Base-by-base conservation (phyloP, 1,284 basidiomycete genomes). In the Boletus semigastroideus region DNA sequence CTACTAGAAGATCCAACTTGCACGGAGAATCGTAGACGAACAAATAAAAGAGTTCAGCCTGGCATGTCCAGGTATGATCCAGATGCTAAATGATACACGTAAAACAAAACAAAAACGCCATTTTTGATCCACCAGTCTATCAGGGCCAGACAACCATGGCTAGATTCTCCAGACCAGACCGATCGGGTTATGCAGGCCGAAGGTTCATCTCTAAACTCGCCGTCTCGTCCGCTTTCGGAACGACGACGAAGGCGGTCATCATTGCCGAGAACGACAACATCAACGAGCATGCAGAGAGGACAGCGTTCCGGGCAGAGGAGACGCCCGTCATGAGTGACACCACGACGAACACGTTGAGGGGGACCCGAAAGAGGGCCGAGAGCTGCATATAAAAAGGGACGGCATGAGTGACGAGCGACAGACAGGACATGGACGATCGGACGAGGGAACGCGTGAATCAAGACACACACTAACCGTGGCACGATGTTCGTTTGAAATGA, bases 321-420 rank as follows among this genome's bases (percentile, higher is more conserved):
- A 86, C 82, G 5, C 86, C 87, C 1, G 82, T 86, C 59, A 88
- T 67, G 13, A 89, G 75, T 1, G 86, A 81, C n/a, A 82, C 74
- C 27, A 86, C 83, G 36, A 90, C 87, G 54, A 90, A 87, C 6
- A 86, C 60, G 64, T 89, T 89, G 43, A 89, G 74, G 1, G 87
- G 87, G 5, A 89, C 84, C 3, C 87, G 80, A 72, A 89, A 88
- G 7, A 90, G 71, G 0, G 86, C 80, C 0, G 84, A 84, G 9
- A 87, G 69, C 85, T 88, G 31, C 8, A n/a, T 31, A n/a, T n/a
- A n/a, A 5, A 6, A 7, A 3, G 9, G 9, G 46, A 25, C 8
- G 2, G 25, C 14, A 5, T 52, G 20, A 62, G 53, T 13, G 20
- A 39, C 14, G 30, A 17, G 10, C 4, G 13, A 17, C 4, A 6